Evolutionary conservation across 805 yeast genomes (phyloP), one percentile per base, ranked within the genome.

Genomic region (Starmera amethionina): DNA sequence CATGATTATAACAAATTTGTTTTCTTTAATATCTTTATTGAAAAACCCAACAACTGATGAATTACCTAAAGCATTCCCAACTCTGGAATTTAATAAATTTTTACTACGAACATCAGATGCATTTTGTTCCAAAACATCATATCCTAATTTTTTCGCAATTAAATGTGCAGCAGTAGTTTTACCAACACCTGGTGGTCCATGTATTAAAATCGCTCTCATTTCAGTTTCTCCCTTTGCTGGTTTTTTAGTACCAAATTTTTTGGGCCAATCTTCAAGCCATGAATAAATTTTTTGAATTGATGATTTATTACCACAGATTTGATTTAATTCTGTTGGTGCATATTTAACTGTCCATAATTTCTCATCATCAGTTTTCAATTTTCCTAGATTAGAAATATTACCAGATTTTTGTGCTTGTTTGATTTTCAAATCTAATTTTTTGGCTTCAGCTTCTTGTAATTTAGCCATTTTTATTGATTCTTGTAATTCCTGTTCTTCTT

Each of bases 41-140:
- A 86, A 81, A 55, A 66, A 86, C 0, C 96, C 95, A 40, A 77
- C 75, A 13, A 93, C 80, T 1, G 97, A 86, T 14, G 88, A 79
- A 55, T 88, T 90, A 57, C 75, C 77, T 41, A 90, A 66, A 2
- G 87, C 79, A 15, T 80, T 76, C 44, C 81, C 79, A 22, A 93
- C 69, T 32, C 75, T 78, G 11, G 72, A 65, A 50, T 83, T 82
- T 48, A 93, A 65, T 30, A 89, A 63, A 30, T 78, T 72, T 59
- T 90, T 89, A 11, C 95, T 83, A 50, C 99, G 68, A 8, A 90
- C 93, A 52, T 95, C 98, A 15, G 89, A 77, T 0, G 94, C 94
- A 58, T 83, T 83, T 55, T 78, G 80, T 58, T 83, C 94, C 52
- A 83, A 65, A 5, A 83, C 64, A 55, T 82, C 93, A 53, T 69